Evolutionary conservation across 495 filamentous ascomycete genomes (phyloP).

Genomic region (Talaromyces liani): DNA sequence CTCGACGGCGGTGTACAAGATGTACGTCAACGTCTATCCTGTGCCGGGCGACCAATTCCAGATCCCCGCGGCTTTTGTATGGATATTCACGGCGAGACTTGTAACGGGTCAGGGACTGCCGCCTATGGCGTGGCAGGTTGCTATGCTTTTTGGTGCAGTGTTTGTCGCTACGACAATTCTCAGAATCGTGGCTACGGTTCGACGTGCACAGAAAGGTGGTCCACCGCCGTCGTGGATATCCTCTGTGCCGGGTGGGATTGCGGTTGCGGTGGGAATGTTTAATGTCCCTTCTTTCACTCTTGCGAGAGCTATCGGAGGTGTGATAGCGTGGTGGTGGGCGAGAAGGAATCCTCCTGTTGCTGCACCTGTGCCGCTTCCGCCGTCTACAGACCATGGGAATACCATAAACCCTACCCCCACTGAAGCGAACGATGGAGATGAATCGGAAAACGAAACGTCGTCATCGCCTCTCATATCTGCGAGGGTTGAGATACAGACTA

Average conservation of each 20-base stretch:
- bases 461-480: not conserved
- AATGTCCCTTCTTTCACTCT: constrained; percentile 95
- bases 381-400: not conserved
- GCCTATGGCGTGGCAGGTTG: constrained; percentile 69
- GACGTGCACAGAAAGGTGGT: not conserved
- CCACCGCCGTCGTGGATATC: constrained; percentile 30
- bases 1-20: constrained; percentile 77
- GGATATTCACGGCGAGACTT: constrained; percentile 91
- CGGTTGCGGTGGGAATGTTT: constrained; percentile 96
- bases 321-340: constrained; percentile 70
- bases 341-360: constrained; percentile 38
- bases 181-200: constrained; percentile 39
- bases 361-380: not conserved
- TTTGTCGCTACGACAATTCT: constrained; percentile 64
- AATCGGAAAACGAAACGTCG: not conserved
- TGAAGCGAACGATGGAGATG: not conserved
- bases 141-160: constrained; percentile 57
- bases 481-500: constrained; percentile 17
- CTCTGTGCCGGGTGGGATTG: constrained; percentile 83
- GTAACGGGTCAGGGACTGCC: constrained; percentile 92
- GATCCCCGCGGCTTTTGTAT: constrained; percentile 89
- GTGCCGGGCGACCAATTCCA: constrained; percentile 86
- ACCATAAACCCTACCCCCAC: constrained; percentile 42
- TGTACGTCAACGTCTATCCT: constrained; percentile 85
- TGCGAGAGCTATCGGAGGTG: constrained; percentile 76